These are phyloP conservation scores for Ceratopteris richardii DNA, from an alignment of 75 land plant species.

Conservation along the genomic window DNA sequence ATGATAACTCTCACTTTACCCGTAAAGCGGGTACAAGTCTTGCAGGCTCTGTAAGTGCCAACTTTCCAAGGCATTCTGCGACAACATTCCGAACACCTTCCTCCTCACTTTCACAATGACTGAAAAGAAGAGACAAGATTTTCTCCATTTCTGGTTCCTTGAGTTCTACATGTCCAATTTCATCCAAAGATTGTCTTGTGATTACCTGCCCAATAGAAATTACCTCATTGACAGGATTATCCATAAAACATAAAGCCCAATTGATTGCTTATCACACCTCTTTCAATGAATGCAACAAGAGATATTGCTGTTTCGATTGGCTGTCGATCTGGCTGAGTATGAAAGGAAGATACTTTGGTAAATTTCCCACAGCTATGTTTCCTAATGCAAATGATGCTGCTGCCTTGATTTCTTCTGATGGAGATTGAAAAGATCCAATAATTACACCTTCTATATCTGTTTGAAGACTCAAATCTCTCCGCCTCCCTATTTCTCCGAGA, in stretches of 20 bases:
- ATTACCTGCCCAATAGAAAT: slow-evolving; percentile 62
- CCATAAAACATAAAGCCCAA: too few relatives aligned
- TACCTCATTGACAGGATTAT: not conserved
- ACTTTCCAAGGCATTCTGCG: slow-evolving; percentile 95
- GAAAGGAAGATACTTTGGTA: slow-evolving; percentile 86
- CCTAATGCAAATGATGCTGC: slow-evolving; percentile 98
- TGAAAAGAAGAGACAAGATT: slow-evolving; percentile 72
- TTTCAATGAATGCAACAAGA: slow-evolving; percentile 91
- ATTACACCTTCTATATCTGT: slow-evolving; percentile 72
- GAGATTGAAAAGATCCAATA: slow-evolving; percentile 95
- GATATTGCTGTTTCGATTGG: slow-evolving; percentile 93
- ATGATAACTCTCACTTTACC: too few relatives aligned
- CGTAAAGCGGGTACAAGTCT: slow-evolving; percentile 87
- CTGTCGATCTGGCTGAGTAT: slow-evolving; percentile 90
- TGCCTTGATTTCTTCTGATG: slow-evolving; percentile 97
- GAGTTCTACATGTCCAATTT: slow-evolving; percentile 60
- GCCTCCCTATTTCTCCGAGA: slow-evolving; percentile 93
- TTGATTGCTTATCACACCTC: slow-evolving; percentile 51
- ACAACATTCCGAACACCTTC: slow-evolving; percentile 99
- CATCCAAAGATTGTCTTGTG: slow-evolving; percentile 81
- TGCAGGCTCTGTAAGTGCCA: slow-evolving; percentile 92
- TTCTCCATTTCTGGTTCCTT: slow-evolving; percentile 79
- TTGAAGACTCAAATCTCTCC: slow-evolving; percentile 83
- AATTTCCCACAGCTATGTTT: slow-evolving; percentile 93
- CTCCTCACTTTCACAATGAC: slow-evolving; percentile 98